Conservation (phyloP, 805 yeast species). For the Zygotorulaspora danielsina region DNA sequence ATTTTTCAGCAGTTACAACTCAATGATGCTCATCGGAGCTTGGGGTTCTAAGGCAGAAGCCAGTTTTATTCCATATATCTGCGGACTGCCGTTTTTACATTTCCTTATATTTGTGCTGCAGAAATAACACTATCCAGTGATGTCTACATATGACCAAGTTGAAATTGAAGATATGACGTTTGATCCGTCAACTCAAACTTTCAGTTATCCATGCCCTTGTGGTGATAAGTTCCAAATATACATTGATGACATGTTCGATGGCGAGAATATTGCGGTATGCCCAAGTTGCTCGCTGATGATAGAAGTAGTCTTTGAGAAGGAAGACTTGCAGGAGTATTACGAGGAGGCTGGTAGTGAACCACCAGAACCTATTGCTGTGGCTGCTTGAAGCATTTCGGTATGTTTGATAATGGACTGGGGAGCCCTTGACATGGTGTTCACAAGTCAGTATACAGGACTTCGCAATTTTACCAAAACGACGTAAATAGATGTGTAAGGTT, state of each 20-base stretch:
- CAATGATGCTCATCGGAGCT: too few relatives aligned
- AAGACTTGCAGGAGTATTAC: constrained; percentile 42
- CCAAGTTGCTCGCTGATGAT: constrained; percentile 95
- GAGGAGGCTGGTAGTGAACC: constrained; percentile 35
- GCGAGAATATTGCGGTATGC: constrained; percentile 92
- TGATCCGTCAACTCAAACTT: constrained; percentile 74
- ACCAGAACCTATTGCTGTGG: constrained; percentile 30
- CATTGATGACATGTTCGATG: constrained; percentile 81
- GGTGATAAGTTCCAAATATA: constrained; percentile 90
- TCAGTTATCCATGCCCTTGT: constrained; percentile 96
- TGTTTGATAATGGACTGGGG: background rate
- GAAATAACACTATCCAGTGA: constrained; percentile 19
- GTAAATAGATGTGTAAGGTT: too few relatives aligned
- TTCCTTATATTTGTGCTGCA: too few relatives aligned
- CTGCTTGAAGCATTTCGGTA: constrained; percentile 1
- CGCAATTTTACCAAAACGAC: too few relatives aligned
- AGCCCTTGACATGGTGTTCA: too few relatives aligned
- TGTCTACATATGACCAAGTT: constrained; percentile 83
- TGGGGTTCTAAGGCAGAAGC: too few relatives aligned
- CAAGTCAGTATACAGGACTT: too few relatives aligned
- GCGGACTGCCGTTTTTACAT: too few relatives aligned
- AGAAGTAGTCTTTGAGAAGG: constrained; percentile 78
- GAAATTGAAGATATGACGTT: constrained; percentile 96
- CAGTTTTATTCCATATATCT: too few relatives aligned
- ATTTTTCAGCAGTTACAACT: too few relatives aligned